Evolutionary conservation across 2,329 filamentous ascomycete genomes (phyloP).

Genomic region (Orbilia javanica): DNA sequence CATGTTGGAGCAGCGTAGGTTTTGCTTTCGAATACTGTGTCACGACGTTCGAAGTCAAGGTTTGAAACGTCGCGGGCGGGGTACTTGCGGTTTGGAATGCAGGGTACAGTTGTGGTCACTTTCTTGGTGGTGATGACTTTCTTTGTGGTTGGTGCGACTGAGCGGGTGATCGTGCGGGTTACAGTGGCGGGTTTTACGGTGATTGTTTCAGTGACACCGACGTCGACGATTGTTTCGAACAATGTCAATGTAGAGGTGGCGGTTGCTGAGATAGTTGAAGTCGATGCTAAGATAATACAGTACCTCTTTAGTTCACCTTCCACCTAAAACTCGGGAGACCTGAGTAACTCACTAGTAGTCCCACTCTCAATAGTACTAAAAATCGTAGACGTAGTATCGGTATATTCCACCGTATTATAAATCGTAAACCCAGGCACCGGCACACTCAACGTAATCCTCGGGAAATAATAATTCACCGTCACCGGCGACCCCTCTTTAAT

Average conservation of each 20-base stretch:
- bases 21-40: not conserved
- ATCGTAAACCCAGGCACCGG: not conserved
- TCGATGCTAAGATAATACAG: not conserved
- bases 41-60: not conserved
- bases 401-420: conserved; percentile 4
- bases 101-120: not conserved
- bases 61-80: not conserved
- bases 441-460: not conserved
- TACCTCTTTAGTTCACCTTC: no score
- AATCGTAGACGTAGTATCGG: not conserved
- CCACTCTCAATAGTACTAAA: not conserved
- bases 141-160: not conserved
- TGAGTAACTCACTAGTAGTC: not conserved
- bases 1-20: not conserved
- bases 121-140: not conserved
- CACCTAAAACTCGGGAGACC: not conserved
- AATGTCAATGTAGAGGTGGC: not conserved
- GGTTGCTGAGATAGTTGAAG: conserved; percentile 7
- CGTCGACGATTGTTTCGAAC: not conserved
- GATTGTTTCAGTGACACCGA: not conserved
- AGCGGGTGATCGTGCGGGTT: conserved; percentile 9
- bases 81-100: not conserved
- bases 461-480: conserved; percentile 9
- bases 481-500: conserved; percentile 6
- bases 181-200: not conserved